These are phyloP conservation scores for Rhynchospora breviuscula DNA, from an alignment of 176 grass and related monocot species.

Conservation along the genomic window DNA sequence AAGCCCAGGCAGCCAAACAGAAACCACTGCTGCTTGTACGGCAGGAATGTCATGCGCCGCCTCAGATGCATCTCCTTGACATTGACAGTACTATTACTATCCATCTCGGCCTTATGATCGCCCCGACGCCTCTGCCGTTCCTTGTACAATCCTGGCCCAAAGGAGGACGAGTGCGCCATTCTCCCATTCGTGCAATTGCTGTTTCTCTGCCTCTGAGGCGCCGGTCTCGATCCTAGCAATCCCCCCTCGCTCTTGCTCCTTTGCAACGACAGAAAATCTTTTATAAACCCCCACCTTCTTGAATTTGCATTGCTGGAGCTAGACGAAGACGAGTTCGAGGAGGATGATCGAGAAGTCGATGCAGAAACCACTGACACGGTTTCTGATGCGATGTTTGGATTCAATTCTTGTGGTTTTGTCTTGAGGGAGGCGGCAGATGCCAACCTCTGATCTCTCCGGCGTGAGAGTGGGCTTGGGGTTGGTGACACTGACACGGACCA, in stretches of 20 bases:
- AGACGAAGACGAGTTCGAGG: slow-evolving; percentile 13
- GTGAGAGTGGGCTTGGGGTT: slow-evolving; percentile 6
- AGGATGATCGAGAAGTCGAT: slow-evolving; percentile 23
- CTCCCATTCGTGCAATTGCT: background rate
- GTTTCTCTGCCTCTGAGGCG: background rate
- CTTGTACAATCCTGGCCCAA: background rate
- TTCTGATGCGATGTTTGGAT: background rate
- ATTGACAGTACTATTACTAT: no score
- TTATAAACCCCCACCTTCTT: slow-evolving; percentile 34
- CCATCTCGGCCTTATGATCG: background rate
- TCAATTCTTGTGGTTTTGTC: background rate
- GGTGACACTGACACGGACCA: slow-evolving; percentile 39
- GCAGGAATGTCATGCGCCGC: slow-evolving; percentile 28
- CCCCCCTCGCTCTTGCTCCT: slow-evolving; percentile 37
- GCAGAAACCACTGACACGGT: background rate
- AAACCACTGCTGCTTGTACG: slow-evolving; percentile 22
- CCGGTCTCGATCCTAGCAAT: background rate
- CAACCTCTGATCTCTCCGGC: slow-evolving; percentile 10
- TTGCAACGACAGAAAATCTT: slow-evolving; percentile 27
- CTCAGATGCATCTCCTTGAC: slow-evolving; percentile 12
- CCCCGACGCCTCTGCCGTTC: slow-evolving; percentile 13
- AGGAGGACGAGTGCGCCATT: background rate
- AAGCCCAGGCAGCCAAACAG: slow-evolving; percentile 34
- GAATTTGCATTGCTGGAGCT: slow-evolving; percentile 16
- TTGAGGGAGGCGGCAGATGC: background rate